Evolutionary conservation across 2,329 filamentous ascomycete species (phyloP), one percentile per base, ranked within the genome.

Genomic region (Penicillium occitanis): DNA sequence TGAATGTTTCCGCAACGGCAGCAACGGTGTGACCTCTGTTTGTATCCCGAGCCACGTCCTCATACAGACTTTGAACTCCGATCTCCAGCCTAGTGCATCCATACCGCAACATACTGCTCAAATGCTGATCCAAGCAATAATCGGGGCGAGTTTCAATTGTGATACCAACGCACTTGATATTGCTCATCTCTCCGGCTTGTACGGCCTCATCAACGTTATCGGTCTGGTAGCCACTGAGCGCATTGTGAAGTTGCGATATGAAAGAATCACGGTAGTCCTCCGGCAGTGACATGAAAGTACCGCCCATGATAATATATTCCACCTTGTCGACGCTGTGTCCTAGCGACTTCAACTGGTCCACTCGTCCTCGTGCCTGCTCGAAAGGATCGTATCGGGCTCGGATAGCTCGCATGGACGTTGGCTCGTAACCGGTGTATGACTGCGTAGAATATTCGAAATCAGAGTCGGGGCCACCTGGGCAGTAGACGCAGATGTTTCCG

Each of bases 371-470:
- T 17, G 95, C 95, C 82, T 99, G 95, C 79, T 99, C 95, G 72
- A 97, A 99, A 0, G 95, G 95, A 75, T 99, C 96, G 76, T 99
- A 99, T 61, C 96, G 88, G 37, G 95, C 95, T 68, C 96, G 90
- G 71, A 99, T 99, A 61, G 95, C 95, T 72, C 95, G 90, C 95
- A 99, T 99, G 2, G 93, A 97, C 0, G 95, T 99, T 1, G 95
- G 95, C 76, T 99, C 95, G 77, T 99, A 99, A 64, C 95, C 95
- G 0, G 95, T 99, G 77, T 99, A 99, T 5, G 94, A 98, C 77
- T 99, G 95, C 8, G 95, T 99, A 73, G 93, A 97, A 80, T 99
- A 99, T 79, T 99, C 95, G 74, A 99, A 99, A 76, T 99, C 96
- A 60, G 93, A 97, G 76, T 99, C 95, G 8, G 96, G 96, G 1